Evolutionary conservation across 73 alveolate species (phyloP).

Genomic region (Blepharisma japonicum): DNA sequence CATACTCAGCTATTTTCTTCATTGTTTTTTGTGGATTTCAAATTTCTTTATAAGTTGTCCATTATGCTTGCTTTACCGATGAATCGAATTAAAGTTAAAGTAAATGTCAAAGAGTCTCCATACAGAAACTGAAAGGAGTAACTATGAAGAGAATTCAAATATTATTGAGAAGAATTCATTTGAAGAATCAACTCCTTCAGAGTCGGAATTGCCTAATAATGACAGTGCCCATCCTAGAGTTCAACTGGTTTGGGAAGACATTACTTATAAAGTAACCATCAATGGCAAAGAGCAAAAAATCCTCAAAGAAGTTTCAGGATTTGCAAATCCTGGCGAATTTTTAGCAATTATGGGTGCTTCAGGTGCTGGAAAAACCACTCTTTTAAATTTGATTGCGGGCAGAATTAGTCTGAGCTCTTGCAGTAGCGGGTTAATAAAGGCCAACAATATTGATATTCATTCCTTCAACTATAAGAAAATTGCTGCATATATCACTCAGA

Average conservation of each 20-base stretch:
- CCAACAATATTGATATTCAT: background rate
- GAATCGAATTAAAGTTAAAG: no score
- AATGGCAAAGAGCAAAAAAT: conserved; percentile 15
- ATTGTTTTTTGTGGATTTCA: no score
- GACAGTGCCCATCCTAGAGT: background rate
- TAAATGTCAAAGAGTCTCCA: no score
- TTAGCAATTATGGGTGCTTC: conserved; percentile 41
- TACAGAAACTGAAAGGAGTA: no score
- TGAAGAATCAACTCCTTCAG: background rate
- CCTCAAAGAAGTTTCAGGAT: conserved; percentile 40
- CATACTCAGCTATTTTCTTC: no score
- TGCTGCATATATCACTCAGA: background rate
- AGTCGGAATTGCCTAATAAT: background rate
- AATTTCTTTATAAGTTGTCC: no score
- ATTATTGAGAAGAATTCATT: no score
- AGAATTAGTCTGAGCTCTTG: background rate
- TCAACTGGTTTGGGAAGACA: background rate
- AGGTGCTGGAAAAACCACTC: conserved; percentile 44
- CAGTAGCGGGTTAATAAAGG: background rate
- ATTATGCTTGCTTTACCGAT: no score
- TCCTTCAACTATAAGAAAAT: background rate
- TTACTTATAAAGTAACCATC: background rate
- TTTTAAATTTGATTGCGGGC: conserved; percentile 22
- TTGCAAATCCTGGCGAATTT: conserved; percentile 38
- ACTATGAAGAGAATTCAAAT: no score